A percentile compares a stretch with the other conserved stretches of the same genome.
These are phyloP conservation scores for Afroboletus lepidellus DNA, from an alignment of 1,284 basidiomycete genomes.

Conservation along the genomic window DNA sequence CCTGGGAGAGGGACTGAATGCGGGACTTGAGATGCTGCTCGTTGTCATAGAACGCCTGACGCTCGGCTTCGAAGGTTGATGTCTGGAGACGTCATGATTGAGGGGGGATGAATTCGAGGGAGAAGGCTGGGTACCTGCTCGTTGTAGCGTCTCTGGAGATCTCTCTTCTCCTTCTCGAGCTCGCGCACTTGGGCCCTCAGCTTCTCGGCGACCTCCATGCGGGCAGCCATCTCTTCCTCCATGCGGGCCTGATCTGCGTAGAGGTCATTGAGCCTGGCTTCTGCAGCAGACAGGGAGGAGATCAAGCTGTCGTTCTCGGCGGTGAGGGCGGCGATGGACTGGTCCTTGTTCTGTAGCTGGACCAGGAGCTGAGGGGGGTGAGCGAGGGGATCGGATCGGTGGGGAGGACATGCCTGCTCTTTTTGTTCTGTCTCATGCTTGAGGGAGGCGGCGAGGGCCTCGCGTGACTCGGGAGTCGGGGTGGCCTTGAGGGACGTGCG, in stretches of 20 bases:
- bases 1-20: conserved; percentile 72
- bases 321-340: conserved; percentile 57
- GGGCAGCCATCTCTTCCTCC: conserved; percentile 73
- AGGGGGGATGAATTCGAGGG: conserved; percentile 17
- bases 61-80: conserved; percentile 77
- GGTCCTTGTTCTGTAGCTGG: conserved; percentile 74
- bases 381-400: conserved; percentile 2
- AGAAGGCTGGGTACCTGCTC: conserved; percentile 59
- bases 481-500: conserved; percentile 49
- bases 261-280: conserved; percentile 68
- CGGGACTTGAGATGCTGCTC: conserved; percentile 86
- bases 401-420: conserved; percentile 56
- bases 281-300: conserved; percentile 63
- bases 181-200: conserved; percentile 74
- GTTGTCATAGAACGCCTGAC: conserved; percentile 83
- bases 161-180: conserved; percentile 78
- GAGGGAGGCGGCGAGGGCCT: conserved; percentile 57
- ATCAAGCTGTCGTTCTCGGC: conserved; percentile 62
- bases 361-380: conserved; percentile 56
- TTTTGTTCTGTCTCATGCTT: conserved; percentile 77
- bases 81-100: conserved; percentile 44
- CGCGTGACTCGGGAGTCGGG: conserved; percentile 41
- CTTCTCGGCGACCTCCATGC: conserved; percentile 77
- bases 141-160: conserved; percentile 74
- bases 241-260: conserved; percentile 76